Conservation (phyloP, 2,329 filamentous ascomycete genomes). For the Xylaria sp. region DNA sequence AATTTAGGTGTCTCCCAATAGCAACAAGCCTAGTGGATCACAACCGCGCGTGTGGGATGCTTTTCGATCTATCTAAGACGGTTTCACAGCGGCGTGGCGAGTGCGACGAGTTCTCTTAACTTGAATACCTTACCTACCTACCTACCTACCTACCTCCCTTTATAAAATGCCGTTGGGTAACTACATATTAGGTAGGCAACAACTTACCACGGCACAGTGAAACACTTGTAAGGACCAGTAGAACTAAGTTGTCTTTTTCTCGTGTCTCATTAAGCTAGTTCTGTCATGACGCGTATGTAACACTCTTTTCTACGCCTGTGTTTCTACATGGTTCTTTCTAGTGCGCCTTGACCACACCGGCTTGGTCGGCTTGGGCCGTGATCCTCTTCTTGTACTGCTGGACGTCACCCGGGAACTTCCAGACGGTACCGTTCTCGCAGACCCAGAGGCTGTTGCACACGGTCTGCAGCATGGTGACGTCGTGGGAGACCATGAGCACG, state of each 20-base stretch:
- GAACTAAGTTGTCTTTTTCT: not conserved
- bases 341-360: conserved; percentile 81
- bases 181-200: not conserved
- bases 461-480: conserved; percentile 97
- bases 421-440: conserved; percentile 91
- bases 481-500: conserved; percentile 98
- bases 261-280: conserved; percentile 12
- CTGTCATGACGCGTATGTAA: conserved; percentile 7
- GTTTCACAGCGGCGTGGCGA: not conserved
- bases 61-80: conserved; percentile 4
- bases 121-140: no score
- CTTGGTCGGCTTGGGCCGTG: conserved; percentile 84
- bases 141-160: no score
- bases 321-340: conserved; percentile 45
- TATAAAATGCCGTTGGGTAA: not conserved
- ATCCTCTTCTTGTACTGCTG: conserved; percentile 99
- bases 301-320: not conserved
- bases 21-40: conserved; percentile 22
- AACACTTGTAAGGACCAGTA: not conserved
- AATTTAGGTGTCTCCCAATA: conserved; percentile 13
- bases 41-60: conserved; percentile 1
- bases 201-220: conserved; percentile 6
- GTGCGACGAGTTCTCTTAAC: not conserved
- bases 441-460: conserved; percentile 97
- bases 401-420: conserved; percentile 95